Conservation (phyloP, 192 early-diverging fungal species). For the Mortierella claussenii region DNA sequence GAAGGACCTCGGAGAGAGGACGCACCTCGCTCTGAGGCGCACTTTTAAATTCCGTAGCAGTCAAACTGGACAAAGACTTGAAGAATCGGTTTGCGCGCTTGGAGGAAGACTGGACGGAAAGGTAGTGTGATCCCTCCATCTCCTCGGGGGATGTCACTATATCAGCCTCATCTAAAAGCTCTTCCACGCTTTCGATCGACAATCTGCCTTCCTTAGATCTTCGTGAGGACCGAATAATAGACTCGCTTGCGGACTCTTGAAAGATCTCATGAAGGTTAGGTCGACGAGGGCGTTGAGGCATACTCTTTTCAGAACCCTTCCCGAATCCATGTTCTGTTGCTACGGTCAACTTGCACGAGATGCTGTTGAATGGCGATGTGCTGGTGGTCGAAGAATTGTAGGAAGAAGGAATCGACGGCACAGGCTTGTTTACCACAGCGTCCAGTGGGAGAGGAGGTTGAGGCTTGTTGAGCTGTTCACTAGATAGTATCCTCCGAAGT, state of each 20-base stretch:
- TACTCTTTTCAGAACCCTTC: background rate
- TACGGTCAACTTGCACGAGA: slow-evolving; percentile 20
- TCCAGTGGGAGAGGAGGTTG: slow-evolving; percentile 34
- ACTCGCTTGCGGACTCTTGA: slow-evolving; percentile 6
- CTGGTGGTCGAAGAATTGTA: background rate
- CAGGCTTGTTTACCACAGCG: background rate
- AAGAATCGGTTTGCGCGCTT: slow-evolving; percentile 22
- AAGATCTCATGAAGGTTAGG: slow-evolving; percentile 21
- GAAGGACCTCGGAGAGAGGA: slow-evolving; percentile 29
- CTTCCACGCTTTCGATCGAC: slow-evolving; percentile 9
- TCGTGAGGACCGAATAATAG: background rate
- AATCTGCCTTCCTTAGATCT: background rate
- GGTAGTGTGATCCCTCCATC: slow-evolving; percentile 5
- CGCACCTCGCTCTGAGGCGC: slow-evolving; percentile 14
- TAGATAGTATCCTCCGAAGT: slow-evolving; percentile 22
- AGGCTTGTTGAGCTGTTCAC: slow-evolving; percentile 40
- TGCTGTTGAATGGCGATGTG: slow-evolving; percentile 17
- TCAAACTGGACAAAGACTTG: slow-evolving; percentile 12
- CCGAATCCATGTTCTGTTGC: slow-evolving; percentile 10
- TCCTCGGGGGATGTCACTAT: slow-evolving; percentile 20
- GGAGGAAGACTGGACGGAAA: background rate
- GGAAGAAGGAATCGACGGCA: background rate
- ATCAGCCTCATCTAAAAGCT: slow-evolving; percentile 1
- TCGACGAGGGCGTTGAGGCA: slow-evolving; percentile 1
- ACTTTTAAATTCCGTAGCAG: slow-evolving; percentile 11